Evolutionary conservation across 441 rosid genomes (phyloP), one percentile per base, ranked within the genome.

Genomic region (Eruca vesicaria): DNA sequence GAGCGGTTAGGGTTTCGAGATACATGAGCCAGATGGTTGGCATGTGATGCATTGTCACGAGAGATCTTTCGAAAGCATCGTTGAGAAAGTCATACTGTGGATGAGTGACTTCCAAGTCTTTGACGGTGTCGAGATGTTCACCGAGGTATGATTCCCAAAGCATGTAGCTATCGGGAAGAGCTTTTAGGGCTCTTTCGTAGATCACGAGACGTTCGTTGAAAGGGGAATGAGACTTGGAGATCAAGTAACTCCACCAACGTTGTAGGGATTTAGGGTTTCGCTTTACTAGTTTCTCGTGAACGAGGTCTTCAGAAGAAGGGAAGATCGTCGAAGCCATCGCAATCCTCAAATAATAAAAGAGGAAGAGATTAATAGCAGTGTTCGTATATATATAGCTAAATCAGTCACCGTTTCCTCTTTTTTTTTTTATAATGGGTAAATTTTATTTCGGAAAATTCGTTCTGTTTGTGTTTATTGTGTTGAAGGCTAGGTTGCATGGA

Each of bases 31-130:
- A 95, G 53, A 95, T 85, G 80, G 93, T 80, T 26, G 98, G 97
- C 99, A 91, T 95, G 78, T 93, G 91, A 74, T 93, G 98, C 98
- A 93, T 91, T 1, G 96, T 95, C 4, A 95, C 97, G 2, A 91
- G 76, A 15, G 96, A 93, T 66, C 98, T 82, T 74, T 95, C 98
- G 52, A 93, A 95, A 1, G 97, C 90, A 65, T 95, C 91, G 76
- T 95, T 87, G 2, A 95, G 90, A 21, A 91, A 80, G 36, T 91
- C 95, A 52, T 82, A 93, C 29, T 85, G 90, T 1, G 91, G 82
- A 78, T 87, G 93, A 32, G 89, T 83, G 7, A 91, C 78, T 6
- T 94, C 97, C 2, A 93, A 63, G 61, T 88, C 89, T 45, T 93
- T 73, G 10, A 96, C 98, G 7, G 90, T 73, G 18, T 86, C 88